These are phyloP conservation scores for Trametes sp. DNA, from an alignment of 1,284 basidiomycete genomes.

Conservation along the genomic window DNA sequence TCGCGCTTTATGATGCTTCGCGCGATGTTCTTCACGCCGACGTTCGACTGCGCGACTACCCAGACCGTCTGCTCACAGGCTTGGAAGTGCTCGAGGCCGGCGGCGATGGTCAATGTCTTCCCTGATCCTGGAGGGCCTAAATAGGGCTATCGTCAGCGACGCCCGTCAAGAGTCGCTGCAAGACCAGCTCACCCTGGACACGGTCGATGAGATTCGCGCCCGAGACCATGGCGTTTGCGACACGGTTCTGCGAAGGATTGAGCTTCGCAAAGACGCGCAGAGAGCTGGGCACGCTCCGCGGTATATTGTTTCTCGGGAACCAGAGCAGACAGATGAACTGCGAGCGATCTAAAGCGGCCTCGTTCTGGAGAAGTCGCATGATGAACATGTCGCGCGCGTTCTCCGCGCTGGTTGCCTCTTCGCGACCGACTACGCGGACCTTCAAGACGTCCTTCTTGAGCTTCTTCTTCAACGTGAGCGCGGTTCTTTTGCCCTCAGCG, in stretches of 20 bases:
- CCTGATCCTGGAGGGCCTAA: conserved; percentile 39
- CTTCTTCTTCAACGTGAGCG: not conserved
- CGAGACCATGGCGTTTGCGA: conserved; percentile 23
- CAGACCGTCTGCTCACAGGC: conserved; percentile 29
- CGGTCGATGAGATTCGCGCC: conserved; percentile 16
- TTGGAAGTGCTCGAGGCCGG: conserved; percentile 30
- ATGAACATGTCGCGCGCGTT: conserved; percentile 24
- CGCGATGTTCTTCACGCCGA: conserved; percentile 61
- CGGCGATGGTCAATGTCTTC: conserved; percentile 48
- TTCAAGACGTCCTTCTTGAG: not conserved
- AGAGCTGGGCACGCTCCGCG: not conserved
- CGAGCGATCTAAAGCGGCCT: not conserved
- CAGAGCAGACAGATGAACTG: conserved; percentile 10
- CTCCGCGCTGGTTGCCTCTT: conserved; percentile 27
- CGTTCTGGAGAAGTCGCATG: conserved; percentile 2
- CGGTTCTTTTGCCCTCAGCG: not conserved
- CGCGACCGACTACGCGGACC: conserved; percentile 22
- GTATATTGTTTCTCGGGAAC: conserved; percentile 10
- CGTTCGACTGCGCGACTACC: conserved; percentile 48
- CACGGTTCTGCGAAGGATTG: conserved; percentile 32
- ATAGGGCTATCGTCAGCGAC: not conserved
- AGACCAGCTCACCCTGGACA: conserved; percentile 24
- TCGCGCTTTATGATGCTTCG: conserved; percentile 49
- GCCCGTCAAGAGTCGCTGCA: not conserved
- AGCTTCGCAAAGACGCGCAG: conserved; percentile 17